Conservation (phyloP, 148 eudicot species). For the Linanthus parryae region DNA sequence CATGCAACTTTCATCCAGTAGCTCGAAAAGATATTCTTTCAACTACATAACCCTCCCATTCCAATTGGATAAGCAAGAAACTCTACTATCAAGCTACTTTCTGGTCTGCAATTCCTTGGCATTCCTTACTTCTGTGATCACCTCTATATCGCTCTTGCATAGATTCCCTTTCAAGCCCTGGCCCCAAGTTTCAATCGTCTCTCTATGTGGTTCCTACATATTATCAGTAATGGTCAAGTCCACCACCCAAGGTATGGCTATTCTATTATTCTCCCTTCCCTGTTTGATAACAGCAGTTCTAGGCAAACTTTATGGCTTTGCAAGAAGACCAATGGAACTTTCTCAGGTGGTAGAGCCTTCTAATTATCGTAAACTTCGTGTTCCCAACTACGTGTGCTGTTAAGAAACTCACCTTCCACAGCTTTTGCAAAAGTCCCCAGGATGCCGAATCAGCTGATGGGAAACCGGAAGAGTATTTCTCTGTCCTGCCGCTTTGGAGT, state of each 20-base stretch:
- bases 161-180: constrained; percentile 4
- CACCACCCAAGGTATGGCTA: neutral
- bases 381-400: no score
- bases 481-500: no score
- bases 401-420: no score
- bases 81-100: neutral
- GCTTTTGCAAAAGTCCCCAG: no score
- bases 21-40: no score
- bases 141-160: neutral
- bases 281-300: neutral
- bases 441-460: no score
- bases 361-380: no score
- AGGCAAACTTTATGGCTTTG: neutral
- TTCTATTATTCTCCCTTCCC: neutral
- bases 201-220: constrained; percentile 2
- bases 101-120: neutral
- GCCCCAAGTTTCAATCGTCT: neutral
- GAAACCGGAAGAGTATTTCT: no score
- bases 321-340: no score
- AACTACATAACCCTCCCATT: neutral
- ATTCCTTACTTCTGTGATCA: neutral
- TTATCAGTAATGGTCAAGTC: neutral
- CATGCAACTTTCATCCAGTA: neutral
- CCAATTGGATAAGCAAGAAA: neutral
- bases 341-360: no score